Evolutionary conservation across 164 flowering plant genomes (phyloP).

Genomic region (Protea cynaroides): DNA sequence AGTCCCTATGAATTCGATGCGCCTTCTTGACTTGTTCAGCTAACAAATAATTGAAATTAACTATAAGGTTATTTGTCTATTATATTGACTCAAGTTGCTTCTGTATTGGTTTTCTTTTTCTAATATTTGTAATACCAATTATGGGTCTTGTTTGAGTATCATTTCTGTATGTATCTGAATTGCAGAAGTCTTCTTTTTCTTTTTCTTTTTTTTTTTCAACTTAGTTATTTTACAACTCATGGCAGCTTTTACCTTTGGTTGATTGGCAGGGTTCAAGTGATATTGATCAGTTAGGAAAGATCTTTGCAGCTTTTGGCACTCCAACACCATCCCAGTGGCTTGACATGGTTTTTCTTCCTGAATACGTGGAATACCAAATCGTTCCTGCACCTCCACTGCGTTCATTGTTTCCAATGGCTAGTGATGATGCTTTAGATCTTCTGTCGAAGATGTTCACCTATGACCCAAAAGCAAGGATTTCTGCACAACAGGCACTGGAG

Average conservation of each 20-base stretch:
- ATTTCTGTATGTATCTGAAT: background rate
- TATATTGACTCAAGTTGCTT: background rate
- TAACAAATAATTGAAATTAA: no score
- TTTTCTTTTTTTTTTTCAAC: background rate
- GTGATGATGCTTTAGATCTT: slow-evolving; percentile 86
- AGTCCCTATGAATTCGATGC: no score
- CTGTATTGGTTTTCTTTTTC: background rate
- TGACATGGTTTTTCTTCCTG: slow-evolving; percentile 87
- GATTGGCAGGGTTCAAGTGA: slow-evolving; percentile 74
- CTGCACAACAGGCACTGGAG: slow-evolving; percentile 85
- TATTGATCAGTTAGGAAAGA: slow-evolving; percentile 93
- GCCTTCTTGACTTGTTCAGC: no score
- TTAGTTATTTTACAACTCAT: background rate
- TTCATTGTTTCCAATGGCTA: slow-evolving; percentile 77
- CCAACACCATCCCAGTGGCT: slow-evolving; percentile 92
- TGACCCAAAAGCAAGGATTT: slow-evolving; percentile 78
- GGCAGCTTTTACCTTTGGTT: background rate
- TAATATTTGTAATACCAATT: background rate
- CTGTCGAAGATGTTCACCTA: slow-evolving; percentile 87
- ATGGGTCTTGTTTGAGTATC: background rate
- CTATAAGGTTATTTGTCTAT: no score
- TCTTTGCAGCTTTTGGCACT: slow-evolving; percentile 93
- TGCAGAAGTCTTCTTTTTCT: background rate
- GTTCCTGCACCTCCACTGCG: slow-evolving; percentile 75
- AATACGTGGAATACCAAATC: slow-evolving; percentile 80